These are phyloP conservation scores for Protomyces macrosporus DNA, from an alignment of 1,139 yeast species.

Conservation along the genomic window DNA sequence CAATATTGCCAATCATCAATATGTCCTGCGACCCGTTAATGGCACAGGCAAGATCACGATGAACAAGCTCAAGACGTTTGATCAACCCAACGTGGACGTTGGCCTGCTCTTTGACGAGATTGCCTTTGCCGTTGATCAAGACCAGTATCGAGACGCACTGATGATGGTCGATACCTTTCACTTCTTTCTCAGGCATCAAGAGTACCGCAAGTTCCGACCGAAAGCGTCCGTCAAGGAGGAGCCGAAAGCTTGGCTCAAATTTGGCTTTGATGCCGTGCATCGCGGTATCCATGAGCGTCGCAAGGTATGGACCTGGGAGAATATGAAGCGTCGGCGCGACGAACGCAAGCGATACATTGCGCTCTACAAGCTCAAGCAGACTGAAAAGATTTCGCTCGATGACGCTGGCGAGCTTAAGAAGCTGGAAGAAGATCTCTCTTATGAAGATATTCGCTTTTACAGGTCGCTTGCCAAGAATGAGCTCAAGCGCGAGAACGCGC, in stretches of 20 bases:
- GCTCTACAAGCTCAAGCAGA: constrained; percentile 59
- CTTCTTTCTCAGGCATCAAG: constrained; percentile 69
- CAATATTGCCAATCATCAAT: constrained; percentile 47
- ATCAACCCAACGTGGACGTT: constrained; percentile 61
- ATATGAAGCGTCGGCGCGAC: constrained; percentile 64
- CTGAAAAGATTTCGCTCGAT: constrained; percentile 34
- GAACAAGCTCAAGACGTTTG: constrained; percentile 71
- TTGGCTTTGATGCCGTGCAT: constrained; percentile 66
- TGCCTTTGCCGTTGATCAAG: constrained; percentile 74
- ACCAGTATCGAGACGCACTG: constrained; percentile 75
- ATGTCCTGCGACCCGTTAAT: constrained; percentile 76
- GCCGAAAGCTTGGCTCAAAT: constrained; percentile 76
- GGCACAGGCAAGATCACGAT: constrained; percentile 80
- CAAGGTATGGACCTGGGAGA: constrained; percentile 85
- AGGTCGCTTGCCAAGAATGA: constrained; percentile 71
- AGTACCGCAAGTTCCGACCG: constrained; percentile 70
- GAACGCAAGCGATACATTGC: constrained; percentile 63
- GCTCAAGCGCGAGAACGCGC: constrained; percentile 52
- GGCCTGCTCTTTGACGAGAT: constrained; percentile 73
- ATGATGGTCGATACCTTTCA: constrained; percentile 79
- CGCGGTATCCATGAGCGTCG: constrained; percentile 76
- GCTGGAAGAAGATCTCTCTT: constrained; percentile 58
- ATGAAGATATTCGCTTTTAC: constrained; percentile 78
- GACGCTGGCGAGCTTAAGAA: constrained; percentile 45
- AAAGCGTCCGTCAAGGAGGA: constrained; percentile 50